Conservation (phyloP, 305 asterid species). For the Fraxinus ornus region DNA sequence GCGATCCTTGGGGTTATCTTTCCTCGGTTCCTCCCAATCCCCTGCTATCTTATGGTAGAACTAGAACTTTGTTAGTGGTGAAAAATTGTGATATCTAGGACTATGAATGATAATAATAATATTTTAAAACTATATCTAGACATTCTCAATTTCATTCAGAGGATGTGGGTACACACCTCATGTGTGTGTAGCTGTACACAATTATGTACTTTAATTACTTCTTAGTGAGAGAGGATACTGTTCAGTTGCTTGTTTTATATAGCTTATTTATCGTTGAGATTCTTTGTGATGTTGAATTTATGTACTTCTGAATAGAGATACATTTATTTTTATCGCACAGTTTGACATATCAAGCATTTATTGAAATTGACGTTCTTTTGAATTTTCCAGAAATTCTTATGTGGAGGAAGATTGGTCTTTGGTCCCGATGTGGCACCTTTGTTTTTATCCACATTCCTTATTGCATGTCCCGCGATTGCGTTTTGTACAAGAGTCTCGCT, state of each 20-base stretch:
- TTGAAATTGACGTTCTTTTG: slow-evolving; percentile 18
- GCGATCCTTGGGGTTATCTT: neutral
- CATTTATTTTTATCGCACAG: neutral
- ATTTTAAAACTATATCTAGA: neutral
- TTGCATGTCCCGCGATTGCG: slow-evolving; percentile 60
- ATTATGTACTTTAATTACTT: neutral
- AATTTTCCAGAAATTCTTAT: slow-evolving; percentile 61
- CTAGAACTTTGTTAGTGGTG: neutral
- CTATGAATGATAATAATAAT: neutral
- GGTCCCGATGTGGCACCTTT: slow-evolving; percentile 80
- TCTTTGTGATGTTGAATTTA: neutral
- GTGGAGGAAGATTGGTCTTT: slow-evolving; percentile 78
- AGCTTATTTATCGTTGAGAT: neutral
- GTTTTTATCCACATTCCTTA: slow-evolving; percentile 52
- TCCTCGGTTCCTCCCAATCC: neutral
- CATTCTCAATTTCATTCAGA: slow-evolving; percentile 3
- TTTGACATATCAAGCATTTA: neutral
- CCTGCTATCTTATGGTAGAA: neutral
- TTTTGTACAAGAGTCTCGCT: slow-evolving; percentile 51
- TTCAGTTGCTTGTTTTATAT: neutral
- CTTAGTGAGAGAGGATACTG: neutral
- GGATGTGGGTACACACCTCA: neutral
- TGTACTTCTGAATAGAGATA: neutral
- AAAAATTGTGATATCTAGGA: neutral
- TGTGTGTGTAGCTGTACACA: neutral